These are phyloP conservation scores for Xylariomycetidae sp. DNA, from an alignment of 2,329 filamentous ascomycete species.

Conservation along the genomic window DNA sequence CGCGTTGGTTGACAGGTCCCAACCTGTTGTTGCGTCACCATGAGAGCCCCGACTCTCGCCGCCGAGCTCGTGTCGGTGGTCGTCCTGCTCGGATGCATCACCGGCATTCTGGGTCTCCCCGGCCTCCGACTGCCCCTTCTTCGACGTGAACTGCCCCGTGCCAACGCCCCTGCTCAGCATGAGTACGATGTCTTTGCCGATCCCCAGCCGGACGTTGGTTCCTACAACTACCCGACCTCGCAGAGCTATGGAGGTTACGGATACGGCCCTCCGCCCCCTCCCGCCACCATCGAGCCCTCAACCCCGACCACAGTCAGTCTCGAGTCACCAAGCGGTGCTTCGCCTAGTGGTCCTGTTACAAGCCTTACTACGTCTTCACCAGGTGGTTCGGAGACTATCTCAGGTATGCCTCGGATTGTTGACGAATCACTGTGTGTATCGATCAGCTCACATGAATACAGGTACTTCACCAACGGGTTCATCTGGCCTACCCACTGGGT, in stretches of 20 bases:
- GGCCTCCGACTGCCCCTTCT: conserved; percentile 2
- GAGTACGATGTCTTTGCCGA: conserved; percentile 17
- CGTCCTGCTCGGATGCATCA: conserved; percentile 20
- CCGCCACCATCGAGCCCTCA: conserved; percentile 10
- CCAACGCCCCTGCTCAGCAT: conserved; percentile 6
- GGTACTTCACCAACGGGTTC: too few relatives aligned
- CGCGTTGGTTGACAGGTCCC: conserved; percentile 1
- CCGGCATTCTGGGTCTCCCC: conserved; percentile 11
- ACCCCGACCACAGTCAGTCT: conserved; percentile 7
- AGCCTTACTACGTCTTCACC: background rate
- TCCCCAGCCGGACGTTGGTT: conserved; percentile 14
- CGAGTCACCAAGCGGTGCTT: conserved; percentile 1
- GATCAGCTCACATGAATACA: too few relatives aligned
- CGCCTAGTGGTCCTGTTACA: conserved; percentile 1
- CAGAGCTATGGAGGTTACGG: conserved; percentile 23
- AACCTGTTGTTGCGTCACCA: conserved; percentile 17
- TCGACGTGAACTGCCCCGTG: conserved; percentile 4
- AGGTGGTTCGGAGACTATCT: background rate
- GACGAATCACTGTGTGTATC: too few relatives aligned
- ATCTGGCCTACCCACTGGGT: too few relatives aligned
- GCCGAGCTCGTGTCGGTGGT: conserved; percentile 28
- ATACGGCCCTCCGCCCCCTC: conserved; percentile 21
- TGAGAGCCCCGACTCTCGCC: conserved; percentile 30
- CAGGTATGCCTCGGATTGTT: too few relatives aligned
- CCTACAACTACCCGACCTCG: conserved; percentile 20